Percentiles rank a stretch among this genome's conserved stretches.
Evolutionary conservation across 1,139 yeast genomes (phyloP).

Genomic region (Suhomyces taliae): DNA sequence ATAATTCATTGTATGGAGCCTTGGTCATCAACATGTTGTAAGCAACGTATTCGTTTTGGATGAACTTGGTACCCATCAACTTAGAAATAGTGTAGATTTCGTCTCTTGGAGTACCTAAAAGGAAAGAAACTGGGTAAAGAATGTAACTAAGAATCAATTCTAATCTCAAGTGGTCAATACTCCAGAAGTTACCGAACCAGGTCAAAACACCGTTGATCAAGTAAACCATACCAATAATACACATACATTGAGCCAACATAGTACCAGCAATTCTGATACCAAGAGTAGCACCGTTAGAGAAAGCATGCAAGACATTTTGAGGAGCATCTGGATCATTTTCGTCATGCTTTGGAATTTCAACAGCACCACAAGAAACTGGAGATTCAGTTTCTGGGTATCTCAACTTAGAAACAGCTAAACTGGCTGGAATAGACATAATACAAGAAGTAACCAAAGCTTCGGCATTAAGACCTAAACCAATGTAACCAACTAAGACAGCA

Average conservation of each 20-base stretch:
- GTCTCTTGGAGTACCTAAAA: conserved; percentile 59
- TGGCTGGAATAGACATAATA: conserved; percentile 72
- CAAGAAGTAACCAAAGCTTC: conserved; percentile 67
- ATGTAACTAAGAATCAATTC: conserved; percentile 60
- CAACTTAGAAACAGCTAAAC: conserved; percentile 62
- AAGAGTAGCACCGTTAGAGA: conserved; percentile 61
- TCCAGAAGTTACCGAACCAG: conserved; percentile 69
- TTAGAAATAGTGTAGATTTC: conserved; percentile 54
- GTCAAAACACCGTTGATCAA: conserved; percentile 58
- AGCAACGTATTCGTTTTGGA: conserved; percentile 67
- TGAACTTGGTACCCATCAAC: conserved; percentile 58
- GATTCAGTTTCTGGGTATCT: conserved; percentile 63
- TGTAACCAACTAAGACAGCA: conserved; percentile 63
- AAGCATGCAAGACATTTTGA: conserved; percentile 62
- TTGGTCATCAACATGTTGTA: conserved; percentile 44
- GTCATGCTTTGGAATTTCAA: conserved; percentile 18
- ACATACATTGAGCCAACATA: conserved; percentile 59
- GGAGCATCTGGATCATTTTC: conserved; percentile 45
- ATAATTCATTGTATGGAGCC: conserved; percentile 49
- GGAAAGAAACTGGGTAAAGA: conserved; percentile 61
- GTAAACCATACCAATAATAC: conserved; percentile 64
- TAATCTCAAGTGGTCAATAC: conserved; percentile 50
- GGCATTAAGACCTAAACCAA: conserved; percentile 63
- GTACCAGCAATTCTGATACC: conserved; percentile 62
- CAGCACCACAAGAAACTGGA: conserved; percentile 52